Conservation (phyloP, 2,329 filamentous ascomycete genomes). For the Septoria petroselini region DNA sequence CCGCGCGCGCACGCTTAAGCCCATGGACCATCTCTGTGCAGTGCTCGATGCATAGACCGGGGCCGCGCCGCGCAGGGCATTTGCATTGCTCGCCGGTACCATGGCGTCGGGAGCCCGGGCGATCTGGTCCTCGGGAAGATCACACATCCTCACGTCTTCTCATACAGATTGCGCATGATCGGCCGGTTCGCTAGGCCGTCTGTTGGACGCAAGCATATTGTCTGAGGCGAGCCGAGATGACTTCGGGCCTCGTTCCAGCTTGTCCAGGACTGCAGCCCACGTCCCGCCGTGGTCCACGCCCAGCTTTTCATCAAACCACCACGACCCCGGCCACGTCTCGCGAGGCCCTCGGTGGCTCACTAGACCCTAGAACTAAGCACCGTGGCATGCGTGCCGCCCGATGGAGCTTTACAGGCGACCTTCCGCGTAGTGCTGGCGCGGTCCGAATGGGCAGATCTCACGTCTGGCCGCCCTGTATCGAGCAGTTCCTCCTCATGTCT, state of each 20-base stretch:
- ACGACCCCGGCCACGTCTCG: not conserved
- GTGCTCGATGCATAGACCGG: not conserved
- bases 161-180: constrained; percentile 20
- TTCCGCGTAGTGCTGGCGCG: constrained; percentile 10
- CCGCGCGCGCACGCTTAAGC: too few relatives aligned
- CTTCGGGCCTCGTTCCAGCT: constrained; percentile 10
- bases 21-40: too few relatives aligned
- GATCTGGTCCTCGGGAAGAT: constrained; percentile 20
- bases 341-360: not conserved
- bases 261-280: constrained; percentile 12
- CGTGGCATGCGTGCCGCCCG: constrained; percentile 14
- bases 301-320: constrained; percentile 5
- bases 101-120: constrained; percentile 16
- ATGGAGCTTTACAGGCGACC: constrained; percentile 11
- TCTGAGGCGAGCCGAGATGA: constrained; percentile 21
- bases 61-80: constrained; percentile 11
- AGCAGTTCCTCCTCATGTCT: constrained; percentile 13
- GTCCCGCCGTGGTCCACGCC: constrained; percentile 2
- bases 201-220: not conserved
- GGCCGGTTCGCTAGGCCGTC: constrained; percentile 21
- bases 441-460: constrained; percentile 14
- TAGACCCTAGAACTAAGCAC: not conserved
- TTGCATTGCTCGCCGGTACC: constrained; percentile 14
- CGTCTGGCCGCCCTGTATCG: constrained; percentile 16
- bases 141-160: constrained; percentile 18